Evolutionary conservation across 2,329 filamentous ascomycete species (phyloP).

Genomic region (Cadophora sp.): DNA sequence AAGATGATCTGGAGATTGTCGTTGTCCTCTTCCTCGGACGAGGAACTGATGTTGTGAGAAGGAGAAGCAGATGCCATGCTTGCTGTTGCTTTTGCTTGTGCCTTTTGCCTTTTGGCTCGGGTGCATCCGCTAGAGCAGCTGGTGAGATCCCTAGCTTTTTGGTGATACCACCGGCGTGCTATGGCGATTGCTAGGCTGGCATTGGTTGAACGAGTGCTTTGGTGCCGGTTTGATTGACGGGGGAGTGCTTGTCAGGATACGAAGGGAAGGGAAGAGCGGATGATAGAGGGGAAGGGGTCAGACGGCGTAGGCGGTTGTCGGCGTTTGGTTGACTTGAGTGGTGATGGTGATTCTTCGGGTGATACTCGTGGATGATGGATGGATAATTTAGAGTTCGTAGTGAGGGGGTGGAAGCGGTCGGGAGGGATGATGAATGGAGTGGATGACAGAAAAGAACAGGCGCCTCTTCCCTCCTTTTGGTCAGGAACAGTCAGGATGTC

Average conservation of each 20-base stretch:
- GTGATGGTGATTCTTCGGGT: neutral
- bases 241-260: neutral
- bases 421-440: no score
- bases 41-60: neutral
- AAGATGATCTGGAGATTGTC: conserved; percentile 14
- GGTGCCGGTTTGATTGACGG: conserved; percentile 1
- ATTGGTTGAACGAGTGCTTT: conserved; percentile 14
- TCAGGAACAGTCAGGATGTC: conserved; percentile 7
- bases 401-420: neutral
- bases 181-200: conserved; percentile 8
- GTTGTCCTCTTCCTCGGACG: neutral
- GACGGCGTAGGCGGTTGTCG: neutral
- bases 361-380: neutral
- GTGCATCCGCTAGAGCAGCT: conserved; percentile 11
- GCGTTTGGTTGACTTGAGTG: neutral
- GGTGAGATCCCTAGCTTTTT: conserved; percentile 7
- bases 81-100: neutral
- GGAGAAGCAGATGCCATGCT: neutral
- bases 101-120: conserved; percentile 5
- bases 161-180: conserved; percentile 16
- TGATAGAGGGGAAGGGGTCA: neutral
- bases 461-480: neutral
- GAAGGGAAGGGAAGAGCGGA: neutral
- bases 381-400: neutral
- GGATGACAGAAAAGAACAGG: neutral